Evolutionary conservation across 2,329 filamentous ascomycete genomes (phyloP).

Genomic region (Xylaria sp.): DNA sequence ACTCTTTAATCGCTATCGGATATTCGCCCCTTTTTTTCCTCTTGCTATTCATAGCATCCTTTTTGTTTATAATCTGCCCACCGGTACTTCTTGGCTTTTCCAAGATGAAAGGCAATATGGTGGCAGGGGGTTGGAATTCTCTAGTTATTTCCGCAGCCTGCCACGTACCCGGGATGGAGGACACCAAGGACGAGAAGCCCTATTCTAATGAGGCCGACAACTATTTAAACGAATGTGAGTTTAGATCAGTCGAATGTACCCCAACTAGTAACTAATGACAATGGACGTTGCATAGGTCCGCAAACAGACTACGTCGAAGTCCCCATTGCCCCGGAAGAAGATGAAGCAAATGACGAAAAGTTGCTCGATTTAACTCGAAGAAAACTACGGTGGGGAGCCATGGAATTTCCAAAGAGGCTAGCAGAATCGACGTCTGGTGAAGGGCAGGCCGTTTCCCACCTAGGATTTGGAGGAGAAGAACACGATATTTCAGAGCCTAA

Average conservation of each 20-base stretch:
- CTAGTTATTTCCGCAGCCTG: constrained; percentile 17
- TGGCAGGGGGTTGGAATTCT: constrained; percentile 6
- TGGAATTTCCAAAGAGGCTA: not conserved
- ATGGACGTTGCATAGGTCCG: not conserved
- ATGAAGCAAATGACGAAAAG: not conserved
- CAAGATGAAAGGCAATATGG: constrained; percentile 10
- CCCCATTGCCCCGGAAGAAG: not conserved
- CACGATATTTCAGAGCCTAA: not conserved
- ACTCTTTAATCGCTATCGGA: not conserved
- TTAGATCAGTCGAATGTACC: not conserved
- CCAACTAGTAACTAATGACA: not conserved
- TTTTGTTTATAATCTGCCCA: not conserved
- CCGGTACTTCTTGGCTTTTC: not conserved
- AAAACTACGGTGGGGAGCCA: constrained; percentile 7
- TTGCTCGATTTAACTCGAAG: not conserved
- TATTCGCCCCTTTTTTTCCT: constrained; percentile 5
- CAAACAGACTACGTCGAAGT: not conserved
- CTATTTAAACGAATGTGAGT: not conserved
- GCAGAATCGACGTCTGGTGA: not conserved
- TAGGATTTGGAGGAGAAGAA: constrained; percentile 17
- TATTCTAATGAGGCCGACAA: not conserved
- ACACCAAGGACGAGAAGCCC: not conserved
- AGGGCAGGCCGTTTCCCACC: not conserved
- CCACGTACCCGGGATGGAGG: not conserved
- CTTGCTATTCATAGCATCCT: not conserved